Evolutionary conservation across 768 basidiomycete genomes (phyloP).

Genomic region (Lactifluus echinatus): DNA sequence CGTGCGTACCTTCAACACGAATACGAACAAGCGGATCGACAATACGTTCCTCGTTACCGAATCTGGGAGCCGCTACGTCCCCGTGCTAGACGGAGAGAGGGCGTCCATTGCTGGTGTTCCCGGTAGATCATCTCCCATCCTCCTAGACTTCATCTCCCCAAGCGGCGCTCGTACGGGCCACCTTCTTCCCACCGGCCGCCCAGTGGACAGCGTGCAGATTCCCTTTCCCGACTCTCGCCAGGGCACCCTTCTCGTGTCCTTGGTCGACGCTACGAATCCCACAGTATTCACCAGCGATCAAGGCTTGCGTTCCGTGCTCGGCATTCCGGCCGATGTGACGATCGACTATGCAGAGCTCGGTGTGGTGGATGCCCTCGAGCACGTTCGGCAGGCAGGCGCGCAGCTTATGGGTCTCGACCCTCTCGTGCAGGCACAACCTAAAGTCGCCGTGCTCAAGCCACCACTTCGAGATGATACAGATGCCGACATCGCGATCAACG

Average conservation of each 20-base stretch:
- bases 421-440: conserved; percentile 55
- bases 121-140: conserved; percentile 53
- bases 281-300: conserved; percentile 49
- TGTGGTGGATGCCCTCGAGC: conserved; percentile 35
- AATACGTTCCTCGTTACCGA: conserved; percentile 54
- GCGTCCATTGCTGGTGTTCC: conserved; percentile 59
- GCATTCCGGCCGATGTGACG: conserved; percentile 23
- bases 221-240: conserved; percentile 15
- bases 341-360: conserved; percentile 20
- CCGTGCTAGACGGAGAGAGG: conserved; percentile 41
- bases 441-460: conserved; percentile 49
- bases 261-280: conserved; percentile 70
- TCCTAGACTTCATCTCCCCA: conserved; percentile 58
- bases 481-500: conserved; percentile 46
- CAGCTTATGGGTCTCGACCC: conserved; percentile 57
- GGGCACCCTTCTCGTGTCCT: conserved; percentile 34
- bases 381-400: conserved; percentile 48
- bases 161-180: conserved; percentile 63
- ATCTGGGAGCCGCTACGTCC: conserved; percentile 19
- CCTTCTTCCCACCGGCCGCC: conserved; percentile 52
- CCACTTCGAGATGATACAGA: conserved; percentile 27
- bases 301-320: conserved; percentile 35
- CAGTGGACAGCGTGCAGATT: conserved; percentile 38
- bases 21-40: conserved; percentile 60
- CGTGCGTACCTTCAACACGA: conserved; percentile 60